These are phyloP conservation scores for Aspergillus funiculosus DNA, from an alignment of 495 filamentous ascomycete species.

Conservation along the genomic window DNA sequence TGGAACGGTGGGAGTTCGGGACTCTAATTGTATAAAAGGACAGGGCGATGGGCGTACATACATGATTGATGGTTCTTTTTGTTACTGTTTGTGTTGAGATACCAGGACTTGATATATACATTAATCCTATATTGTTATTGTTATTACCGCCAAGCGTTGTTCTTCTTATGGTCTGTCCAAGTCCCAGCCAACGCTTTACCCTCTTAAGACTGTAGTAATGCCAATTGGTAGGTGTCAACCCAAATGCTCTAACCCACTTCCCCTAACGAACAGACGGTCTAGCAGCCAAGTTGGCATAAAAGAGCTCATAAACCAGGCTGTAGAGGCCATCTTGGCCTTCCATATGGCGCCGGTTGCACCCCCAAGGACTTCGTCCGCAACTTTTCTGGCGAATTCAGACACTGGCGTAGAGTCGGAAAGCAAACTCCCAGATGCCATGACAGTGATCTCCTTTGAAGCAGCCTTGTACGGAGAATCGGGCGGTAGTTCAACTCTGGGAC, in stretches of 20 bases:
- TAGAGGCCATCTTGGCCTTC: conserved; percentile 18
- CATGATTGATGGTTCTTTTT: no score
- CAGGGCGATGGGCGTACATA: no score
- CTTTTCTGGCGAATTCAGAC: conserved; percentile 13
- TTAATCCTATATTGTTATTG: neutral
- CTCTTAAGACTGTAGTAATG: no score
- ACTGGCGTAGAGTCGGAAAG: conserved; percentile 10
- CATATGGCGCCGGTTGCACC: conserved; percentile 18
- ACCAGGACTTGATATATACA: neutral
- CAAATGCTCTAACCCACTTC: neutral
- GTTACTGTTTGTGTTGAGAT: conserved; percentile 3
- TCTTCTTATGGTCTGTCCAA: no score
- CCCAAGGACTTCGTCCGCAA: conserved; percentile 17
- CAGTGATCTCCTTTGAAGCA: conserved; percentile 3
- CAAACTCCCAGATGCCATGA: conserved; percentile 7
- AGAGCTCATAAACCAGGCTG: conserved; percentile 9
- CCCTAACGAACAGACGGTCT: neutral
- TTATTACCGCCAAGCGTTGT: no score
- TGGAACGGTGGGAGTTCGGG: no score
- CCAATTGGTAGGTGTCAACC: no score
- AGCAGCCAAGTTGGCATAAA: conserved; percentile 17
- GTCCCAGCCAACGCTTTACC: no score
- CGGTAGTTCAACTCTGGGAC: neutral
- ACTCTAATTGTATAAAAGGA: no score
- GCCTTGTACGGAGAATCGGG: neutral